Conservation (phyloP, 129 eudicot species). For the Silybum marianum region DNA sequence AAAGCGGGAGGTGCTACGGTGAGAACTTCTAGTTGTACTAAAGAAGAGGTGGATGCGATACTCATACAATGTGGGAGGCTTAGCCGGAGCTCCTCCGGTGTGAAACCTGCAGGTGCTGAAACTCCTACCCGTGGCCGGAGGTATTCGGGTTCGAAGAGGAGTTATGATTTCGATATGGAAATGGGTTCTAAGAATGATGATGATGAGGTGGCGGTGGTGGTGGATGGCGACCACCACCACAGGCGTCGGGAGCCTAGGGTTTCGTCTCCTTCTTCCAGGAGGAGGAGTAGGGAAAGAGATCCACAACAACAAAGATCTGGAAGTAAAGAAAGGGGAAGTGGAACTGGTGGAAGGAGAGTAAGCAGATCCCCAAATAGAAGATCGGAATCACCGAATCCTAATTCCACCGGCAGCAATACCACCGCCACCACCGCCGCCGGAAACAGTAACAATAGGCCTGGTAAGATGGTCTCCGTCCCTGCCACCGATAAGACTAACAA, state of each 20-base stretch:
- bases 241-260: constrained; percentile 58
- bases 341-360: constrained; percentile 53
- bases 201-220: constrained; percentile 44
- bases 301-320: constrained; percentile 60
- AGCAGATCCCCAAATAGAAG: constrained; percentile 94
- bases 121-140: constrained; percentile 48
- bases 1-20: constrained; percentile 41
- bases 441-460: constrained; percentile 49
- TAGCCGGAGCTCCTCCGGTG: constrained; percentile 80
- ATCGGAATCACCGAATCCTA: constrained; percentile 75
- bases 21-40: constrained; percentile 90
- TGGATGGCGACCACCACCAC: constrained; percentile 43
- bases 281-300: constrained; percentile 82
- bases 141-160: constrained; percentile 86
- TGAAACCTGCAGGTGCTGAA: constrained; percentile 44
- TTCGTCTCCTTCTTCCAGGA: constrained; percentile 46
- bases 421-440: neutral
- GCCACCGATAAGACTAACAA: constrained; percentile 52
- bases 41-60: constrained; percentile 94
- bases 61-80: constrained; percentile 94
- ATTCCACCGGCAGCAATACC: constrained; percentile 21
- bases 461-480: constrained; percentile 70
- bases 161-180: constrained; percentile 83
- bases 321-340: constrained; percentile 60
- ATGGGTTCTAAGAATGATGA: constrained; percentile 37